phyloP scores from a whole-genome alignment of 2,329 filamentous ascomycete species.

The Plenodomus tracheiphilus region DNA sequence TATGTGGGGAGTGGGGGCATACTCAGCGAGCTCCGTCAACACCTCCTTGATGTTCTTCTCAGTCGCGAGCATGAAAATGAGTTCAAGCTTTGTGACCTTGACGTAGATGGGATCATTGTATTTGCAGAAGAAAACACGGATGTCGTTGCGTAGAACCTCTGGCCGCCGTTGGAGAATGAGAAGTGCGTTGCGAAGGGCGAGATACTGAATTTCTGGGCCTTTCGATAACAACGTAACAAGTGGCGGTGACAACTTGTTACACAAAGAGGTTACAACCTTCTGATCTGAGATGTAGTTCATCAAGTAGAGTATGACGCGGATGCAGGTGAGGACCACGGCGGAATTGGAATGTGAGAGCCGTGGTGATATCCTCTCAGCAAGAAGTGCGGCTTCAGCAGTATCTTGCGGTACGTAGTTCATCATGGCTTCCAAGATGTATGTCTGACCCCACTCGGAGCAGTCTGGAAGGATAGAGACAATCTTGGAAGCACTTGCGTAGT shows the following conservation, averaged over 20 bases:
- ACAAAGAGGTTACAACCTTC: slow-evolving; percentile 83
- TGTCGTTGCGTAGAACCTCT: slow-evolving; percentile 93
- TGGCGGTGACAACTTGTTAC: slow-evolving; percentile 90
- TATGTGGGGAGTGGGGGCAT: slow-evolving; percentile 26
- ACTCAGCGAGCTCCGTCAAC: slow-evolving; percentile 89
- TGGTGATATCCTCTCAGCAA: slow-evolving; percentile 93
- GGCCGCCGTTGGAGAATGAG: slow-evolving; percentile 91
- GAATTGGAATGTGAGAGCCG: slow-evolving; percentile 96
- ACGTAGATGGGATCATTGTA: slow-evolving; percentile 99
- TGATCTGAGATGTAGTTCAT: slow-evolving; percentile 98
- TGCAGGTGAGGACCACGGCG: slow-evolving; percentile 92
- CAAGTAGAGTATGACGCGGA: slow-evolving; percentile 92
- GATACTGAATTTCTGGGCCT: slow-evolving; percentile 96
- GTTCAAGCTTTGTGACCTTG: slow-evolving; percentile 96
- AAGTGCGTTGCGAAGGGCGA: slow-evolving; percentile 89
- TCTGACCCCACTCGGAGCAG: slow-evolving; percentile 99
- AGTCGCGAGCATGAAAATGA: slow-evolving; percentile 98
- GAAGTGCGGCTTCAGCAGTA: slow-evolving; percentile 78
- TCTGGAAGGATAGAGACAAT: slow-evolving; percentile 95
- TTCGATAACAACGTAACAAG: slow-evolving; percentile 94
- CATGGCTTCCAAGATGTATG: slow-evolving; percentile 94
- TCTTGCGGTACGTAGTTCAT: slow-evolving; percentile 98
- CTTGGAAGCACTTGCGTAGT: slow-evolving; percentile 96
- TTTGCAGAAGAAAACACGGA: slow-evolving; percentile 99
- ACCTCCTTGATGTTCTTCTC: slow-evolving; percentile 96